Conservation (phyloP, 2,329 filamentous ascomycete genomes). For the Dothideomycetidae sp. region DNA sequence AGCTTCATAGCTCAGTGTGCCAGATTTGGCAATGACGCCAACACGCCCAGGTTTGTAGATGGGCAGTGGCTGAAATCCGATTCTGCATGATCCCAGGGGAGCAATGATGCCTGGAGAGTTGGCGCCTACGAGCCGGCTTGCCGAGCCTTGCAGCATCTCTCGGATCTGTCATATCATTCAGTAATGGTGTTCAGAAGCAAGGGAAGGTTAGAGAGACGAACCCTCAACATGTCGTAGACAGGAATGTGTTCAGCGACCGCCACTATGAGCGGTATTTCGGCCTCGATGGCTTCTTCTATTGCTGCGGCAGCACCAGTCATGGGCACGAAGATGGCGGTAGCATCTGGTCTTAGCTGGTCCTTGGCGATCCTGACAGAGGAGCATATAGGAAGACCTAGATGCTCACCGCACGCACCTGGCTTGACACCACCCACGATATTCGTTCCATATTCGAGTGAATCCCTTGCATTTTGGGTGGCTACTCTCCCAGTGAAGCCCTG, state of each 20-base stretch:
- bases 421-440: conserved; percentile 68
- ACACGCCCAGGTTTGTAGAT: conserved; percentile 56
- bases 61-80: conserved; percentile 63
- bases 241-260: conserved; percentile 71
- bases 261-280: conserved; percentile 63
- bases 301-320: conserved; percentile 58
- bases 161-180: neutral
- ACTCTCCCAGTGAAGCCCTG: conserved; percentile 56
- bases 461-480: conserved; percentile 61
- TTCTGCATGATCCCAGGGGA: conserved; percentile 52
- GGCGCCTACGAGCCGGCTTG: conserved; percentile 61
- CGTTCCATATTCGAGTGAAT: conserved; percentile 64
- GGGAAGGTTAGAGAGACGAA: conserved; percentile 21
- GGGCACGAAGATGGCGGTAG: conserved; percentile 66
- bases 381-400: conserved; percentile 58
- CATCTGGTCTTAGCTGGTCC: conserved; percentile 57
- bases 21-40: conserved; percentile 67
- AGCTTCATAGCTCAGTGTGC: conserved; percentile 66
- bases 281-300: conserved; percentile 67
- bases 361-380: conserved; percentile 55
- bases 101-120: conserved; percentile 72
- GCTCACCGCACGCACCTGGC: conserved; percentile 54
- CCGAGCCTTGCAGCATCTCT: conserved; percentile 7
- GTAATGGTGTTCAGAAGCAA: neutral
- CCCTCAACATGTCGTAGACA: conserved; percentile 60